Evolutionary conservation across 73 alveolate genomes (phyloP).

Genomic region (Tetrahymena borealis): DNA sequence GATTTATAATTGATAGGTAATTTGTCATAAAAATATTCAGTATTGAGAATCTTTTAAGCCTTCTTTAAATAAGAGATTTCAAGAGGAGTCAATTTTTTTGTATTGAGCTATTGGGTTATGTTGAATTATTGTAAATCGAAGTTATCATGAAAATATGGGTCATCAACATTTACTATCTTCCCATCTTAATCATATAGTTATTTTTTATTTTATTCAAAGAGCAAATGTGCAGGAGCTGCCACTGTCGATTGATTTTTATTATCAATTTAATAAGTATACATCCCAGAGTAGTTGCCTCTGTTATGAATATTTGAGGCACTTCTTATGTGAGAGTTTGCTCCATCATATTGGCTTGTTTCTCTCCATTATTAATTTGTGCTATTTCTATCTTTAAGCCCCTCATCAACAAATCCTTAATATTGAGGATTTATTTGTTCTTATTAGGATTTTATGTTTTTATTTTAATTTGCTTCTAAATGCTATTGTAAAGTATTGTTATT

Average conservation of each 20-base stretch:
- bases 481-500: background rate
- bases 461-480: background rate
- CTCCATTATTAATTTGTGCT: background rate
- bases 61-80: background rate
- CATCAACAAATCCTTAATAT: background rate
- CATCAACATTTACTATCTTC: background rate
- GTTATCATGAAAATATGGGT: background rate
- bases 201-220: background rate
- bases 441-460: background rate
- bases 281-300: background rate
- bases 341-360: background rate
- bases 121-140: background rate
- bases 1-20: background rate
- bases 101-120: background rate
- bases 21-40: background rate
- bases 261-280: background rate
- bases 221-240: background rate
- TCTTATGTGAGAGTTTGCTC: background rate
- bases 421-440: background rate
- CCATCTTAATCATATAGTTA: background rate
- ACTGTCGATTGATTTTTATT: background rate
- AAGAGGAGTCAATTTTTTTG: background rate
- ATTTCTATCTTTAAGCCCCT: background rate
- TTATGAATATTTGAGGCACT: background rate
- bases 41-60: background rate